Conservation (phyloP, 2,329 filamentous ascomycete species). For the Alternaria gaisen region DNA sequence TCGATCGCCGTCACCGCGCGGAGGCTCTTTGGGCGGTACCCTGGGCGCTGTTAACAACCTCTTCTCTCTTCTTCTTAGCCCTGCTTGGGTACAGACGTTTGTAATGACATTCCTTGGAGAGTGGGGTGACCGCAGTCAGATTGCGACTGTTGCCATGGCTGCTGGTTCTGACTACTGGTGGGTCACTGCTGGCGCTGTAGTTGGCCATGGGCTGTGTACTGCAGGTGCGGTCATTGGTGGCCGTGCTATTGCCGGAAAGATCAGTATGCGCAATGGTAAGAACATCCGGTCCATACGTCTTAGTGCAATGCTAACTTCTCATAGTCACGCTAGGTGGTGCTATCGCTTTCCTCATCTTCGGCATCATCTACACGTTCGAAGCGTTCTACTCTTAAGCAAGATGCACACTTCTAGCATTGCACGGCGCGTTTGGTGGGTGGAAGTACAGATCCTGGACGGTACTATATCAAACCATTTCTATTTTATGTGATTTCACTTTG, state of each 20-base stretch:
- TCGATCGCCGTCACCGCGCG: slow-evolving; percentile 54
- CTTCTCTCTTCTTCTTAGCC: slow-evolving; percentile 85
- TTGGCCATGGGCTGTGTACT: slow-evolving; percentile 89
- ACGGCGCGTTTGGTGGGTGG: slow-evolving; percentile 30
- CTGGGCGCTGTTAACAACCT: slow-evolving; percentile 83
- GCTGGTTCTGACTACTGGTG: slow-evolving; percentile 99
- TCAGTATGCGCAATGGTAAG: slow-evolving; percentile 96
- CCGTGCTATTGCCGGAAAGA: slow-evolving; percentile 87
- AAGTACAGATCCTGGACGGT: slow-evolving; percentile 14
- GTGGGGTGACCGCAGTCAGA: slow-evolving; percentile 97
- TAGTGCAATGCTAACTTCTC: slow-evolving; percentile 32
- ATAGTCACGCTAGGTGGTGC: slow-evolving; percentile 92
- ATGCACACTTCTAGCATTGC: slow-evolving; percentile 29
- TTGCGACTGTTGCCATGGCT: slow-evolving; percentile 98
- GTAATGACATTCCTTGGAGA: slow-evolving; percentile 99
- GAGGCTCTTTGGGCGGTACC: slow-evolving; percentile 64
- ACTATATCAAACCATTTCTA: not conserved
- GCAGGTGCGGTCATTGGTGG: slow-evolving; percentile 91
- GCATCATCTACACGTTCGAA: slow-evolving; percentile 89
- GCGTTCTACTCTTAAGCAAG: slow-evolving; percentile 65
- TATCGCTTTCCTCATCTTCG: slow-evolving; percentile 88
- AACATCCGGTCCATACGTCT: slow-evolving; percentile 36
- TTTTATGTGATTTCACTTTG: slow-evolving; percentile 20
- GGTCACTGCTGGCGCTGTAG: slow-evolving; percentile 88
- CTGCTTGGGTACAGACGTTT: slow-evolving; percentile 98